Percentiles rank a stretch among this genome's conserved stretches.
phyloP scores from a whole-genome alignment of 441 rosid species.

The Croton laevigatus region DNA sequence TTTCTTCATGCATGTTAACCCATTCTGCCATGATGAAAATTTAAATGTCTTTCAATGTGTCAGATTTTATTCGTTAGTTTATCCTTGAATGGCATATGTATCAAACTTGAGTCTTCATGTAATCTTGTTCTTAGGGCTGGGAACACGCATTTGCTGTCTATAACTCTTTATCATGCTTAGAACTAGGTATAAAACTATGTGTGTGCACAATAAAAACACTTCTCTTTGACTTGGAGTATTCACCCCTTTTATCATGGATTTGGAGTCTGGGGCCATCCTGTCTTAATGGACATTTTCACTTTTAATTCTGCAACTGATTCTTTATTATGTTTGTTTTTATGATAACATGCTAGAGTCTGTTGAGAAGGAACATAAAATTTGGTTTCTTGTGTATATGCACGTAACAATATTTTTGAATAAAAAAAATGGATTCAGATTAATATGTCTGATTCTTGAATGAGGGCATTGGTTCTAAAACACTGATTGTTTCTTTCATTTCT shows the following conservation, averaged over 20 bases:
- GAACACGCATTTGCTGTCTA: neutral
- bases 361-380: neutral
- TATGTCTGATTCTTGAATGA: constrained; percentile 1
- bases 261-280: neutral
- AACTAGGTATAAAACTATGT: neutral
- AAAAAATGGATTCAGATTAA: neutral
- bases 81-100: neutral
- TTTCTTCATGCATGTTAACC: constrained; percentile 1
- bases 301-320: neutral
- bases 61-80: neutral
- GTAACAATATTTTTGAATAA: neutral
- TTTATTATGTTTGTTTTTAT: neutral
- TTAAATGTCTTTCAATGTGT: constrained; percentile 2
- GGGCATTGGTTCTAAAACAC: constrained; percentile 1
- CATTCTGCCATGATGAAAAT: constrained; percentile 5
- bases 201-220: neutral
- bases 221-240: neutral
- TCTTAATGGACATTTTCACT: neutral
- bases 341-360: neutral
- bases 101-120: neutral
- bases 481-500: constrained; percentile 25
- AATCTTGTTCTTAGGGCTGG: neutral
- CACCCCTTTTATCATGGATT: neutral
- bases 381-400: neutral
- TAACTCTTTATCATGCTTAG: neutral